phyloP scores from a whole-genome alignment of 176 grass and related monocot species.

The Oryza rufipogon region DNA sequence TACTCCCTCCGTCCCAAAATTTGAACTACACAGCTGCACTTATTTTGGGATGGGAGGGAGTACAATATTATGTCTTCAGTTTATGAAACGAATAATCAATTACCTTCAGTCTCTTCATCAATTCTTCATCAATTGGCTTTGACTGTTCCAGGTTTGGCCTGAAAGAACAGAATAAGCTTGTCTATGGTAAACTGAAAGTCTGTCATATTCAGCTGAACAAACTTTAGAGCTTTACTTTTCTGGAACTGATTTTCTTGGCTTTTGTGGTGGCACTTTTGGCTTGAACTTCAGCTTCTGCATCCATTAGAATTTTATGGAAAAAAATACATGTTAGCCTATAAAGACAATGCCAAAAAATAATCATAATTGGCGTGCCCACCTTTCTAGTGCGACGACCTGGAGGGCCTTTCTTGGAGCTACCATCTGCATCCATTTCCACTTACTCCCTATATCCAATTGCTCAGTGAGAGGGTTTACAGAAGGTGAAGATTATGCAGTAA shows the following conservation, averaged over 20 bases:
- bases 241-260: conserved; percentile 42
- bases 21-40: too few species aligned
- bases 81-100: conserved; percentile 22
- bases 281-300: conserved; percentile 65
- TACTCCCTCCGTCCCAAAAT: too few species aligned
- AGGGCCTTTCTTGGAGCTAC: conserved; percentile 19
- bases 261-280: conserved; percentile 56
- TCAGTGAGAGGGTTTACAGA: not conserved
- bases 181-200: not conserved
- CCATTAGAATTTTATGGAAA: not conserved
- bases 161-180: conserved; percentile 5
- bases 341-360: not conserved
- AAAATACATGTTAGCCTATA: not conserved
- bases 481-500: too few species aligned
- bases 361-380: not conserved
- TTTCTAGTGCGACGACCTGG: conserved; percentile 32
- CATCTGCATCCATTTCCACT: conserved; percentile 32
- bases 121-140: conserved; percentile 53
- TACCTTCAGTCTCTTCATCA: conserved; percentile 62
- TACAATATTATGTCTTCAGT: not conserved
- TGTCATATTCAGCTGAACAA: not conserved
- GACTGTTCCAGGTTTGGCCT: conserved; percentile 44
- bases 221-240: conserved; percentile 36
- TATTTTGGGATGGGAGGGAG: too few species aligned
- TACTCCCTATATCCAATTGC: conserved; percentile 5